phyloP scores from a whole-genome alignment of 208 protist genomes.

The Sergeia podlipaevii region DNA sequence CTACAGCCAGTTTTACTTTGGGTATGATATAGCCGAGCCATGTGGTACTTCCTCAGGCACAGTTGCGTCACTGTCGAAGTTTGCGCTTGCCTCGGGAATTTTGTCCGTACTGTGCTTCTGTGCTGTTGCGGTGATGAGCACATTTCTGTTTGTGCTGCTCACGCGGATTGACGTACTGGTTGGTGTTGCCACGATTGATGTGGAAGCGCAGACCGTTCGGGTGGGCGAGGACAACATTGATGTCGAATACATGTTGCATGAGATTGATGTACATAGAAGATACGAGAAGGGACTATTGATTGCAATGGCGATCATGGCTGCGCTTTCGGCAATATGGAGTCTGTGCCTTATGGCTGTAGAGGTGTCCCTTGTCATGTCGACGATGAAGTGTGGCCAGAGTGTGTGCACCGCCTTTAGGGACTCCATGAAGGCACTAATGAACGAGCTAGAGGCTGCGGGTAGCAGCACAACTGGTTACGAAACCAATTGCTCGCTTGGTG shows the following conservation, averaged over 20 bases:
- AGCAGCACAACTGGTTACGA: not conserved
- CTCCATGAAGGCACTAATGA: constrained; percentile 34
- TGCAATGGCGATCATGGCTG: constrained; percentile 8
- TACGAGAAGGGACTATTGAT: constrained; percentile 19
- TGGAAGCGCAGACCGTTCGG: constrained; percentile 7
- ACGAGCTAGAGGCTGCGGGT: not conserved
- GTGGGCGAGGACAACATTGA: constrained; percentile 12
- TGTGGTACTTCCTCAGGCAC: constrained; percentile 18
- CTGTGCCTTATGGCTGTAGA: constrained; percentile 22
- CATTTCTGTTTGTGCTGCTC: constrained; percentile 21
- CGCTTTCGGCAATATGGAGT: constrained; percentile 19
- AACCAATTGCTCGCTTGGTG: constrained; percentile 15
- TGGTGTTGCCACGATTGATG: constrained; percentile 9
- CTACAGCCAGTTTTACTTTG: constrained; percentile 29
- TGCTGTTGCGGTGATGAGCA: constrained; percentile 7
- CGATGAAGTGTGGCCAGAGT: constrained; percentile 36
- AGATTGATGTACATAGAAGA: constrained; percentile 14
- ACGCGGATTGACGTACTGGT: constrained; percentile 15
- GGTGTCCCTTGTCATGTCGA: constrained; percentile 10
- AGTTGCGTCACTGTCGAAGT: constrained; percentile 4
- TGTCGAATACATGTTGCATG: constrained; percentile 10
- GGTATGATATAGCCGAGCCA: constrained; percentile 29
- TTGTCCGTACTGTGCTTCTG: constrained; percentile 22
- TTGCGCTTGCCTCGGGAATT: constrained; percentile 16
- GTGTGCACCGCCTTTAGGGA: constrained; percentile 24